Percentiles rank a stretch among this genome's conserved stretches.
Conservation (phyloP, 164 flowering plant species). For the Kalanchoe fedtschenkoi region DNA sequence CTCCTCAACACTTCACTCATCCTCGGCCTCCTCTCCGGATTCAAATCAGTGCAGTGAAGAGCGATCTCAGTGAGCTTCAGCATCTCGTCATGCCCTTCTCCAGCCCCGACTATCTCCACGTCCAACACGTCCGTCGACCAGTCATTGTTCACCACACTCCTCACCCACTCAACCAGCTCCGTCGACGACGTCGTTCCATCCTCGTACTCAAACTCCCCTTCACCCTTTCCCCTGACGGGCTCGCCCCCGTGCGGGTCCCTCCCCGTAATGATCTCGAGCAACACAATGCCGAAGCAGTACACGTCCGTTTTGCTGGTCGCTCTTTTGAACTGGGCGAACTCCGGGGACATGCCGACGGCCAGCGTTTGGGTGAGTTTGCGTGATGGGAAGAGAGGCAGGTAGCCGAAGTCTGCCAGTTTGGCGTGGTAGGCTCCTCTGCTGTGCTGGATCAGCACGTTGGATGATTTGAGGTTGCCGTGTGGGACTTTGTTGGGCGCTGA, state of each 20-base stretch:
- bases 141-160: conserved; percentile 29
- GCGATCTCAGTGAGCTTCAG: conserved; percentile 41
- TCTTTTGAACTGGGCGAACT: conserved; percentile 30
- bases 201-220: conserved; percentile 10
- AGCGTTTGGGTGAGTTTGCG: conserved; percentile 19
- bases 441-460: conserved; percentile 34
- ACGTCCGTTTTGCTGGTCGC: conserved; percentile 42
- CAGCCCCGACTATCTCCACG: conserved; percentile 28
- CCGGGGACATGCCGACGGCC: conserved; percentile 33
- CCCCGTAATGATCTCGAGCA: conserved; percentile 56
- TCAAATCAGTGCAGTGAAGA: conserved; percentile 35
- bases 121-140: conserved; percentile 61
- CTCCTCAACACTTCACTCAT: conserved; percentile 37
- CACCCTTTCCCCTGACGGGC: neutral
- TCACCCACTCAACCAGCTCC: conserved; percentile 40
- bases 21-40: conserved; percentile 42
- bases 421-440: conserved; percentile 14
- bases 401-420: conserved; percentile 49
- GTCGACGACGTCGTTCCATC: neutral
- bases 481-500: conserved; percentile 36
- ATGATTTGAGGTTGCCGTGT: conserved; percentile 60
- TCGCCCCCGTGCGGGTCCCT: conserved; percentile 22
- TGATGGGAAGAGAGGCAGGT: conserved; percentile 31
- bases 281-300: conserved; percentile 49
- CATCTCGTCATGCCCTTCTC: conserved; percentile 44